A percentile compares a stretch with the other conserved stretches of the same genome.
These are phyloP conservation scores for Xenoacremonium recifei DNA, from an alignment of 2,329 filamentous ascomycete genomes.

Conservation along the genomic window DNA sequence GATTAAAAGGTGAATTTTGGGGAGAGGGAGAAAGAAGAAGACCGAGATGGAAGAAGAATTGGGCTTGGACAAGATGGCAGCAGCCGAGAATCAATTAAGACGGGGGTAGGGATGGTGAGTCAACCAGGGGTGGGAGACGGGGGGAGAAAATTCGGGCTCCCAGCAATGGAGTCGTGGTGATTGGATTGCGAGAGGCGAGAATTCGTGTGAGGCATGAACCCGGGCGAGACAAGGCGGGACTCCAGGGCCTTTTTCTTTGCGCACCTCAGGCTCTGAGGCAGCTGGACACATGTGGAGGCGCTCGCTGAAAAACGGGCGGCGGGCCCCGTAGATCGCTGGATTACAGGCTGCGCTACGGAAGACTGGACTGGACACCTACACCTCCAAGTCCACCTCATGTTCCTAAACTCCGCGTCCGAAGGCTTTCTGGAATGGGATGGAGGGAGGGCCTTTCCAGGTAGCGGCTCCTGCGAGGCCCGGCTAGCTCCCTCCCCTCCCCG, in stretches of 20 bases:
- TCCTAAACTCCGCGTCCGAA: background rate
- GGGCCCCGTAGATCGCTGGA: too few relatives aligned
- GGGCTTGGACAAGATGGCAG: too few relatives aligned
- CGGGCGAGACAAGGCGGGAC: slow-evolving; percentile 23
- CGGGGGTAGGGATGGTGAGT: background rate
- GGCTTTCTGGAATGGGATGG: background rate
- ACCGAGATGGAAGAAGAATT: slow-evolving; percentile 19
- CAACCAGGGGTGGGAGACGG: slow-evolving; percentile 6
- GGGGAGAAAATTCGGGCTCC: background rate
- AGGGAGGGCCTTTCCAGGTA: background rate
- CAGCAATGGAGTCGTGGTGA: too few relatives aligned
- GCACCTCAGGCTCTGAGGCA: background rate
- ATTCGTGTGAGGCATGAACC: slow-evolving; percentile 16
- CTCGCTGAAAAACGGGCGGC: too few relatives aligned
- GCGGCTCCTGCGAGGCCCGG: background rate
- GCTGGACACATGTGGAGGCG: background rate
- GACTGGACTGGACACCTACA: too few relatives aligned
- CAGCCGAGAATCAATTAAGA: background rate
- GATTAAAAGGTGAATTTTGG: slow-evolving; percentile 22
- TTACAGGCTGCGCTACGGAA: too few relatives aligned
- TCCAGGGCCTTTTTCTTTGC: slow-evolving; percentile 28
- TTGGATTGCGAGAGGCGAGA: slow-evolving; percentile 17
- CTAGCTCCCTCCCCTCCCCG: background rate
- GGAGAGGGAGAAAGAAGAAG: slow-evolving; percentile 14
- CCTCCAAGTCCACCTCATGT: too few relatives aligned